Evolutionary conservation across 2,329 filamentous ascomycete species (phyloP).

Genomic region (Fusarium equiseti): DNA sequence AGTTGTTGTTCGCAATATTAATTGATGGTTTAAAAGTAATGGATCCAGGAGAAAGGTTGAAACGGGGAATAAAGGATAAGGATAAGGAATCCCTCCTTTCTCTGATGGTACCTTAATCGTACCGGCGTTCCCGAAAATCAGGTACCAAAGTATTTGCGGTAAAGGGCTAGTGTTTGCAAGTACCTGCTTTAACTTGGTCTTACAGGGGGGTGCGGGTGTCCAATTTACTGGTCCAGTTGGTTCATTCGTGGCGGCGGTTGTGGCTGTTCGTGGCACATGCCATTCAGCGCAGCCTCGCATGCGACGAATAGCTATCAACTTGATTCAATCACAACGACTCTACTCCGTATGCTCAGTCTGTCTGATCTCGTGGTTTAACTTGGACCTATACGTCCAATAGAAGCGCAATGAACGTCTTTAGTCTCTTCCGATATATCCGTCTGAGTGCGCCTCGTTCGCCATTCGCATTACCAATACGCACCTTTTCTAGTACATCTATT

Average conservation of each 20-base stretch:
- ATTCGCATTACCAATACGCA: slow-evolving; percentile 21
- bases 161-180: neutral
- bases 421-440: slow-evolving; percentile 22
- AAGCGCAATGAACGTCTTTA: slow-evolving; percentile 16
- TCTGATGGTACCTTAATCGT: slow-evolving; percentile 32
- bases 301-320: slow-evolving; percentile 7
- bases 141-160: slow-evolving; percentile 12
- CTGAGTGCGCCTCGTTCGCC: neutral
- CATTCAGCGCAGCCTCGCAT: slow-evolving; percentile 18
- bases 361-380: neutral
- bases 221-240: slow-evolving; percentile 17
- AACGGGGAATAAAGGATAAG: slow-evolving; percentile 23
- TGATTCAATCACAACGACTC: slow-evolving; percentile 11
- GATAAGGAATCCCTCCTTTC: slow-evolving; percentile 33
- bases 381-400: neutral
- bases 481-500: slow-evolving; percentile 51
- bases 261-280: slow-evolving; percentile 35
- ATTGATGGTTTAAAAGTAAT: neutral
- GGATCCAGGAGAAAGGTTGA: slow-evolving; percentile 36
- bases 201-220: slow-evolving; percentile 15
- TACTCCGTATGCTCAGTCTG: neutral
- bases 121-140: slow-evolving; percentile 42
- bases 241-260: slow-evolving; percentile 15
- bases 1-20: slow-evolving; percentile 1
- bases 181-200: neutral